Base-by-base conservation (phyloP, 2,329 filamentous ascomycete species). In the Phialophora tarda region DNA sequence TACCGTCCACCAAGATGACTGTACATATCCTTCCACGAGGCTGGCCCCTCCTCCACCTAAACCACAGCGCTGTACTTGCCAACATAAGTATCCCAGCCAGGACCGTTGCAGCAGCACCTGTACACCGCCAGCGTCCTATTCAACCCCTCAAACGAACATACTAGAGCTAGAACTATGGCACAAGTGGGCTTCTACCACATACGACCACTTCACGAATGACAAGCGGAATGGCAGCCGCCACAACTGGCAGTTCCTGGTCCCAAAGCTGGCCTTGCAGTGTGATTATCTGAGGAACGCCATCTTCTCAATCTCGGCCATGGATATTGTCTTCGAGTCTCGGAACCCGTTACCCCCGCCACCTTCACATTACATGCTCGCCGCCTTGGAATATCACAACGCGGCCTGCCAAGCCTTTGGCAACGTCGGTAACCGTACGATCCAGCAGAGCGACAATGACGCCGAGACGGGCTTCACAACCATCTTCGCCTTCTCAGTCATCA, bases 341-440 rank as follows among this genome's bases (percentile, higher is more conserved):
- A 26, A 12, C 4, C 21, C 48, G 17, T 8, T 17, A 17, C 53
- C 24, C 3, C 2, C 28, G 12, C 14, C n/a, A n/a, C 4, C 4
- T 3, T 55, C 28, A 34, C n/a, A 24, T 32, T 55, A 55, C 53
- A 34, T 34, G 26, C 28, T 55, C 28, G 24, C 53, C 11, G 53
- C 53, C 4, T 55, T 55, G 53, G 53, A 55, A 32, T 55, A 55
- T n/a, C 53, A 55, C 53, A 55, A 55, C 21, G 53, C 53, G 2
- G 53, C 53, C 28, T 55, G 53, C 24, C 53, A 55, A 32, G 28
- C 28, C 26, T 55, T 55, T 21, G 24, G 53, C 28, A 28, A 34
- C 12, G 8, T 55, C 4, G 28, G 24, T 5, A 6, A 7, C 4
- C 48, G 11, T 11, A 28, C 21, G 3, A 51, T 26, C n/a, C 21